Conservation (phyloP, 306 rosid species). For the Cucumis sativus region Cucumber_9930_V3 NC_026660.2:22923001-22923500, state of each 20-base stretch:
- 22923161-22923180: conserved; percentile 6
- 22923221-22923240: conserved; percentile 7
- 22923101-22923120: conserved; percentile 7
- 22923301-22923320: conserved; percentile 75
- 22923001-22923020: conserved; percentile 10
- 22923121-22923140: conserved; percentile 4
- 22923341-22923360: conserved; percentile 82
- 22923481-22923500: conserved; percentile 35
- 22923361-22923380: conserved; percentile 28
- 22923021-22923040: conserved; percentile 16
- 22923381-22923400: conserved; percentile 45
- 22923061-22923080: background rate
- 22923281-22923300: conserved; percentile 74
- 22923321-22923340: conserved; percentile 82
- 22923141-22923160: conserved; percentile 9
- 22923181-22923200: conserved; percentile 6
- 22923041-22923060: conserved; percentile 14
- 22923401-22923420: conserved; percentile 50
- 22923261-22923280: conserved; percentile 45
- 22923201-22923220: conserved; percentile 6
- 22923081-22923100: background rate
- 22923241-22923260: conserved; percentile 14
- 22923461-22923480: conserved; percentile 47
- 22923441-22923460: conserved; percentile 58
- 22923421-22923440: conserved; percentile 73